Conservation (phyloP, 192 early-diverging fungal species). For the Gorgonomyces haynaldii region DNA sequence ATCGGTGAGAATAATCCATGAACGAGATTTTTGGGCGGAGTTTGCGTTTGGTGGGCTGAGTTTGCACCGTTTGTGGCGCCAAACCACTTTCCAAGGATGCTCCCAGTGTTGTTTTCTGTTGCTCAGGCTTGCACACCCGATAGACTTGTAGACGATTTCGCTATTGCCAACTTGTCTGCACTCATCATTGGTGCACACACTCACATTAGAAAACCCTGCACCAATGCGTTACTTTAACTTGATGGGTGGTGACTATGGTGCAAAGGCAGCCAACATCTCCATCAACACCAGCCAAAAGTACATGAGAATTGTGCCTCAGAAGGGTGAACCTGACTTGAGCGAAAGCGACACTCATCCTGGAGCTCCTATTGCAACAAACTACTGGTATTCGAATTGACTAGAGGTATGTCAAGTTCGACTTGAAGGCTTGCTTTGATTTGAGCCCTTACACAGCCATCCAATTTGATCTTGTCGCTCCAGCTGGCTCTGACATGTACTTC, state of each 20-base stretch:
- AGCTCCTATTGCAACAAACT: conserved; percentile 4
- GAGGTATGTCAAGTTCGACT: conserved; percentile 22
- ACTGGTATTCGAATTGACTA: too few species aligned
- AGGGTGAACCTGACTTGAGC: not conserved
- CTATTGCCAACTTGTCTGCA: not conserved
- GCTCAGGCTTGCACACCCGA: conserved; percentile 7
- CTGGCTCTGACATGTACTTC: conserved; percentile 15
- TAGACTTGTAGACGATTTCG: conserved; percentile 16
- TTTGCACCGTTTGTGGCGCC: too few species aligned
- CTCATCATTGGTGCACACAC: conserved; percentile 8
- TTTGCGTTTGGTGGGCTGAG: too few species aligned
- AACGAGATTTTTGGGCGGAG: too few species aligned
- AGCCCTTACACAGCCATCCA: conserved; percentile 13
- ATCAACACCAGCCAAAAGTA: conserved; percentile 5
- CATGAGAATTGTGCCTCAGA: not conserved
- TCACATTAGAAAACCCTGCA: conserved; percentile 2
- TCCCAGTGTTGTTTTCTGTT: not conserved
- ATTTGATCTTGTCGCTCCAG: conserved; percentile 21
- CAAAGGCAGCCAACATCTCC: not conserved
- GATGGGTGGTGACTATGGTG: conserved; percentile 18
- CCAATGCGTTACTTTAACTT: conserved; percentile 8
- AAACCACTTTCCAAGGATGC: too few species aligned
- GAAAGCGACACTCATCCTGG: conserved; percentile 1
- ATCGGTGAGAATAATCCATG: too few species aligned
- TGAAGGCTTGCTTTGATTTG: conserved; percentile 19